Conservation (phyloP, 257 asterid genomes). For the Nicotiana tabacum region DNA sequence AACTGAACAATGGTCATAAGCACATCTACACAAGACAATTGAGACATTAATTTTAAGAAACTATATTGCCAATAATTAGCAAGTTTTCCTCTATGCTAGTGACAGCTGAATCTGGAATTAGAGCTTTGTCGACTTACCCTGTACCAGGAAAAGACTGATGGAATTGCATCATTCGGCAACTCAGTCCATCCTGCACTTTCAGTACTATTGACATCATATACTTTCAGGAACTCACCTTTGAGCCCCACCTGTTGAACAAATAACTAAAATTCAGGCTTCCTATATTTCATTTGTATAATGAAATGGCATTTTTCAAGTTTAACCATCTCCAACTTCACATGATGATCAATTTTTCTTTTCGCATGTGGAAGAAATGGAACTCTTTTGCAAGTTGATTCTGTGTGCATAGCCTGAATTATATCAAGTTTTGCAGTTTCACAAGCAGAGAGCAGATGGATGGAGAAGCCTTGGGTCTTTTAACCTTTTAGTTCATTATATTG, state of each 20-base stretch:
- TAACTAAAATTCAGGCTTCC: background rate
- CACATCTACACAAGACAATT: background rate
- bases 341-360: background rate
- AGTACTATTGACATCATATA: constrained; percentile 34
- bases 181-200: constrained; percentile 45
- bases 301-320: background rate
- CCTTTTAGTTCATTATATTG: background rate
- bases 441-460: background rate
- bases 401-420: background rate
- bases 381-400: background rate
- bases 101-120: background rate
- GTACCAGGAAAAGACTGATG: constrained; percentile 74
- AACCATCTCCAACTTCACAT: background rate
- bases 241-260: constrained; percentile 61
- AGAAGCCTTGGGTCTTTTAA: background rate
- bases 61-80: background rate
- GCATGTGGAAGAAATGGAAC: background rate
- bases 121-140: constrained; percentile 38
- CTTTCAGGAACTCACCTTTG: constrained; percentile 57
- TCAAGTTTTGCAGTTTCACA: background rate
- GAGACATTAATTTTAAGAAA: background rate
- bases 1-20: background rate
- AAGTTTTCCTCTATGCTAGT: background rate
- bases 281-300: background rate
- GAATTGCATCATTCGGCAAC: constrained; percentile 40